These are phyloP conservation scores for Neurospora sp. DNA, from an alignment of 495 filamentous ascomycete species.

Conservation along the genomic window DNA sequence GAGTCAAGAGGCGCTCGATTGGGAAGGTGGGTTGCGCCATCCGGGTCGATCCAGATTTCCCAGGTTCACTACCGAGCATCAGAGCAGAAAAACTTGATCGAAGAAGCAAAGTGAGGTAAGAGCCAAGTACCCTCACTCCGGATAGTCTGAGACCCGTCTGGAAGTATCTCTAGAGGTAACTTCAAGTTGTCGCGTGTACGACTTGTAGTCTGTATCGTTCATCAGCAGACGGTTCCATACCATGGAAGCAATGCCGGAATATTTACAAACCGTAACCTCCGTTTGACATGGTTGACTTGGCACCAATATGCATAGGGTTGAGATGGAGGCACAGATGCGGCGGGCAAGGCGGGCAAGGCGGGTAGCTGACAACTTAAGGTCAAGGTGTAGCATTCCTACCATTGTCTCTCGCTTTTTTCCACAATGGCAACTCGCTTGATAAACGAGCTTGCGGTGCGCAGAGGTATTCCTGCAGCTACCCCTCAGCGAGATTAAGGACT, in stretches of 20 bases:
- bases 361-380: background rate
- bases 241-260: background rate
- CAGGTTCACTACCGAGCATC: background rate
- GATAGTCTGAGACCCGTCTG: background rate
- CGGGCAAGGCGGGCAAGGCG: background rate
- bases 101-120: background rate
- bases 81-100: background rate
- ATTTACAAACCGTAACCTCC: background rate
- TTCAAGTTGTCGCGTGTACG: background rate
- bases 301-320: conserved; percentile 15
- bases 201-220: background rate
- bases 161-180: background rate
- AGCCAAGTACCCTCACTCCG: background rate
- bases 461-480: conserved; percentile 4
- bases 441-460: background rate
- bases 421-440: background rate
- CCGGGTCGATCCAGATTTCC: background rate
- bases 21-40: conserved; percentile 8
- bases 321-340: conserved; percentile 1
- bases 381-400: background rate
- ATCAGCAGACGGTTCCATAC: background rate
- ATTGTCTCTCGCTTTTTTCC: background rate
- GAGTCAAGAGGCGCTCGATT: conserved; percentile 1
- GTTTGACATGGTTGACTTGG: background rate
- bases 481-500: conserved; percentile 13